Evolutionary conservation across 768 basidiomycete genomes (phyloP), one percentile per base, ranked within the genome.

Genomic region (Holtermanniella nyarrowii): DNA sequence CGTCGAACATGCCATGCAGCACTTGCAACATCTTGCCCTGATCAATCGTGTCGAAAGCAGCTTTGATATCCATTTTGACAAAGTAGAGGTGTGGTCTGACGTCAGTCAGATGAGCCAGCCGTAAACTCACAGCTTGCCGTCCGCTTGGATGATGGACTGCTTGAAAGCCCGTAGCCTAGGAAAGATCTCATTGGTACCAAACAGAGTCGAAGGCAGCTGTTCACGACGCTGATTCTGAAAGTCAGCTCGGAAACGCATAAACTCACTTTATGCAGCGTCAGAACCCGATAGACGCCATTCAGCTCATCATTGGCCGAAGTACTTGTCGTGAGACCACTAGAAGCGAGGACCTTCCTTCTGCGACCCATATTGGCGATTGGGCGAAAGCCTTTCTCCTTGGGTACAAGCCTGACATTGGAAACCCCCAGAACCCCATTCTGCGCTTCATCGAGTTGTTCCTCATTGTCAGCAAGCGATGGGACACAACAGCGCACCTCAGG

Each of bases 21-120:
- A 99, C 86, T 37, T 79, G 76, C 26, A 97, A 71, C 42, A 99
- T 72, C 61, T 84, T 90, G 5, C 79, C 76, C 69, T 97, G 95
- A 26, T 88, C 82, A 52, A 97, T 97, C 0, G 86, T 88, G 72
- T 99, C 95, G 75, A 96, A 99, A 60, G 90, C 95, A 5, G 93
- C 84, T 55, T 85, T 85, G 16, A 97, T 89, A 65, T 99, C 95
- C 22, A 95, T 80, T 70, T 99, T 99, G 46, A 90, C 91, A 61
- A 99, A 93, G 71, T 90, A 97, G 4, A 97, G 71, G 56, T 82
- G 82, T 0, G 91, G 88, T 31, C 91, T 93, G 47, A 5, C 23
- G 10, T 20, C 20, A 22, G 26, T 47, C 21, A 42, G 55, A 14
- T 58, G 26, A 27, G 48, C 45, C 1, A 10, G 18, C 5, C 4